Evolutionary conservation across 2,329 filamentous ascomycete genomes (phyloP), one percentile per base, ranked within the genome.

Genomic region (Fusarium torulosum): DNA sequence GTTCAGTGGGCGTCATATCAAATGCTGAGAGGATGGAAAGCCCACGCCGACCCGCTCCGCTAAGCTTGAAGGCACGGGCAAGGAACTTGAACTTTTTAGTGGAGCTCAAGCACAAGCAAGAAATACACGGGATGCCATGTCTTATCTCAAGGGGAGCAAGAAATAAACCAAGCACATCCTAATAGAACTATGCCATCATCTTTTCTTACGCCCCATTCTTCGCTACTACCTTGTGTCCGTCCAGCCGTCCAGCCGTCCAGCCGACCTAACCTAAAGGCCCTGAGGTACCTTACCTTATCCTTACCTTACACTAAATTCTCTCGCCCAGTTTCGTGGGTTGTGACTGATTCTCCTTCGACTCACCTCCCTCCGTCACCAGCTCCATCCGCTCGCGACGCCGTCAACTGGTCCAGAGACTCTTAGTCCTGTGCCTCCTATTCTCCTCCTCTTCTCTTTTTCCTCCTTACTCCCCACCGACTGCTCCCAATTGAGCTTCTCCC

Each of bases 401-500:
- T 67, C 62, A 42, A 53, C 42, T 64, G 63, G 66, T 67, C 56
- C 66, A 69, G 66, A 67, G 66, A 61, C 66, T 56, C 53, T 37
- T 21, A 29, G 40, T 70, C 58, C 47, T 64, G 66, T 66, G 44
- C 67, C 53, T 57, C 46, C 31, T 37, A 45, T 59, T 49, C 57
- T 42, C 33, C 21, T 44, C 52, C 54, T 62, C 57, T 55, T 37
- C 50, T 52, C 35, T 40, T 45, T 42, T 42, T 19, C 23, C 27
- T 20, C 38, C 43, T 45, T 49, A 54, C 55, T 29, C 40, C 55
- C 38, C 51, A n/a, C 46, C 59, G 66, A 59, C 59, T 49, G 62
- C 63, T 65, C 63, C 52, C 69, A 72, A 74, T 74, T 74, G 72
- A 74, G 69, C 70, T 59, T 56, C 55, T 53, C 31, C 51, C 50